Conservation (phyloP, 1,284 basidiomycete genomes). For the Jaminaea rosea region DNA sequence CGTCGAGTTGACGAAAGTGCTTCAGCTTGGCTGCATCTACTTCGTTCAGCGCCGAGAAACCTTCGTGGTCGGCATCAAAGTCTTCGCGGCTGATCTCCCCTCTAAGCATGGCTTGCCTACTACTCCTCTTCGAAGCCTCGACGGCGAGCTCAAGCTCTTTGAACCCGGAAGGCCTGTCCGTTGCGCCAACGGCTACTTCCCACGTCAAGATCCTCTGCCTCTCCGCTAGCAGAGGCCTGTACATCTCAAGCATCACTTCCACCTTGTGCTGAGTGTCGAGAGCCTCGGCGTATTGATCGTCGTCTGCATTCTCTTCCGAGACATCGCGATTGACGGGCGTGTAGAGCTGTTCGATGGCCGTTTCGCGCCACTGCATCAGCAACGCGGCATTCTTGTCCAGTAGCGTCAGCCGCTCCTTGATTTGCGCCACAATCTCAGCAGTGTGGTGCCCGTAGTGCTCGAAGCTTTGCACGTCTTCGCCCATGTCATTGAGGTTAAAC, state of each 20-base stretch:
- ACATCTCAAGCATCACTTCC: constrained; percentile 41
- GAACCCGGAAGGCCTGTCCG: constrained; percentile 25
- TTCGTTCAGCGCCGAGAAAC: constrained; percentile 8
- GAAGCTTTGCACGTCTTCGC: too few relatives aligned
- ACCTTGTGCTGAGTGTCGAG: constrained; percentile 42
- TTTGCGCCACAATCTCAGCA: constrained; percentile 5
- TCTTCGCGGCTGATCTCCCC: background rate
- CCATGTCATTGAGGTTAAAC: too few relatives aligned
- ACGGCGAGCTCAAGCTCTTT: constrained; percentile 25
- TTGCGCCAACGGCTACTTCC: constrained; percentile 24
- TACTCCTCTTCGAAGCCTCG: constrained; percentile 4
- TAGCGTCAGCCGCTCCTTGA: constrained; percentile 4
- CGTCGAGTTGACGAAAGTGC: constrained; percentile 31
- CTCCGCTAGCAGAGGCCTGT: constrained; percentile 32
- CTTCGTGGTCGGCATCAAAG: constrained; percentile 1
- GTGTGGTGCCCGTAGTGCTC: too few relatives aligned
- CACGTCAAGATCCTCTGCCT: constrained; percentile 37
- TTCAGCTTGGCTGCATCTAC: constrained; percentile 25
- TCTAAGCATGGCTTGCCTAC: background rate
- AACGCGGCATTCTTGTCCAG: constrained; percentile 28
- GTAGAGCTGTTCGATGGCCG: constrained; percentile 20
- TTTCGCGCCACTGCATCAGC: constrained; percentile 25
- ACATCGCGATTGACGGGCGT: constrained; percentile 39
- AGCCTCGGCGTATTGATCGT: constrained; percentile 42
- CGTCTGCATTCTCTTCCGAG: constrained; percentile 30